Conservation (phyloP, 228 moss, liverwort and hornwort genomes). For the Sphagnum magellanicum region DNA sequence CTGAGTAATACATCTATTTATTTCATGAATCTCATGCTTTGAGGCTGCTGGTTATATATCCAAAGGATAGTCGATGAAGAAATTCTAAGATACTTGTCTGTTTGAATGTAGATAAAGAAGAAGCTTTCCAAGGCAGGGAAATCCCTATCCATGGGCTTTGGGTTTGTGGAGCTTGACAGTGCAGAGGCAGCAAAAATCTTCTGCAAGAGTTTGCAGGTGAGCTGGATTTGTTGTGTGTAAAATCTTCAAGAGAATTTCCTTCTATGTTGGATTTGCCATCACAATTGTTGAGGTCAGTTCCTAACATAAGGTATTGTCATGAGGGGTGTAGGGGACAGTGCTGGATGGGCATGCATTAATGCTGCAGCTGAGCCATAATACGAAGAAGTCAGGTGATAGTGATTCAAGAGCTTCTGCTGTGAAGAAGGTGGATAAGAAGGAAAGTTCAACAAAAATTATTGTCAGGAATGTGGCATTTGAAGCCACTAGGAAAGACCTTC, state of each 20-base stretch:
- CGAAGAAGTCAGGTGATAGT: conserved; percentile 31
- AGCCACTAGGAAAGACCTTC: conserved; percentile 88
- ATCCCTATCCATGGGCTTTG: conserved; percentile 91
- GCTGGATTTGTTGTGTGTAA: not conserved
- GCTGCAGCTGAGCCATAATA: conserved; percentile 68
- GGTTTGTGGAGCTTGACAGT: conserved; percentile 90
- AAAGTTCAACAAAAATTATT: conserved; percentile 84
- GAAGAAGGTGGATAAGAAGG: conserved; percentile 53
- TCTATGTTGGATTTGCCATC: no score
- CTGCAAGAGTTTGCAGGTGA: conserved; percentile 87
- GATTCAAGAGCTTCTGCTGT: conserved; percentile 40
- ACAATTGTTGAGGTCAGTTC: no score
- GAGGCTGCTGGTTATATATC: no score
- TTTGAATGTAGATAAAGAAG: conserved; percentile 10
- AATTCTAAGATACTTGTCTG: no score
- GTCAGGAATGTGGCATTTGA: conserved; percentile 97
- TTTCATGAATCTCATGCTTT: no score
- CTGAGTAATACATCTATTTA: no score
- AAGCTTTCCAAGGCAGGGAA: conserved; percentile 78
- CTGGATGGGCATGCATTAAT: conserved; percentile 90
- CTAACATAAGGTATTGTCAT: no score
- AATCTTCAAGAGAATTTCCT: no score
- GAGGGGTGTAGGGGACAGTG: conserved; percentile 61
- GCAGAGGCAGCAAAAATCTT: conserved; percentile 64
- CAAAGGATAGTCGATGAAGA: no score